phyloP scores from a whole-genome alignment of 2,329 filamentous ascomycete genomes.

The Hypoxylon sp. region DNA sequence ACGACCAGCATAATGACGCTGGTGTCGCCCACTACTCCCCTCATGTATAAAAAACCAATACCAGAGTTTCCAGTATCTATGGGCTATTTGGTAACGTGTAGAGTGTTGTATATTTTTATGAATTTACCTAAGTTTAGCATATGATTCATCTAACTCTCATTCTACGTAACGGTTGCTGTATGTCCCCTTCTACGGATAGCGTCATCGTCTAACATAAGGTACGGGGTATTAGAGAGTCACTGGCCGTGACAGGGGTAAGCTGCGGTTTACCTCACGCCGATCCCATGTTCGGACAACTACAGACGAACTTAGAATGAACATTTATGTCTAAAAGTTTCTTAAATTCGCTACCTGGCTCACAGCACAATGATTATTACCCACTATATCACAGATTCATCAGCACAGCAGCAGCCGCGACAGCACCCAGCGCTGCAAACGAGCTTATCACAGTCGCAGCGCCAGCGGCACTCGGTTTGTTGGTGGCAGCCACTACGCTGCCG shows the following conservation, averaged over 20 bases:
- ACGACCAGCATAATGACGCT: conserved; percentile 26
- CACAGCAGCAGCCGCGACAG: conserved; percentile 2
- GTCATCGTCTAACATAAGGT: neutral
- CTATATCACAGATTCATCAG: conserved; percentile 18
- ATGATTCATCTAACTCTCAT: neutral
- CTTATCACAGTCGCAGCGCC: neutral
- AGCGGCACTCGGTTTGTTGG: conserved; percentile 2
- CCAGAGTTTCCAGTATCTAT: conserved; percentile 14
- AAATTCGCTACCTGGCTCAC: neutral
- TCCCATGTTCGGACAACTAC: neutral
- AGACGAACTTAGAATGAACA: no score
- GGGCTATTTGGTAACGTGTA: neutral
- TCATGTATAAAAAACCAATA: conserved; percentile 43
- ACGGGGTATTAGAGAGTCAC: no score
- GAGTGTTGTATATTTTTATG: conserved; percentile 2
- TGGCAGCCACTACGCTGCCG: neutral
- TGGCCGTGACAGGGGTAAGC: neutral
- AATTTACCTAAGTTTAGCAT: neutral
- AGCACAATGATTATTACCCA: neutral
- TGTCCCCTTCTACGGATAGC: neutral
- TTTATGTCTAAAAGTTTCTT: no score
- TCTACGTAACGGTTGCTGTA: neutral
- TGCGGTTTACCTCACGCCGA: neutral
- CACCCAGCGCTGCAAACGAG: neutral
- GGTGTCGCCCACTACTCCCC: conserved; percentile 44